Base-by-base conservation (phyloP, 352 stramenopile genomes). In the Phytophthora pini region DNA sequence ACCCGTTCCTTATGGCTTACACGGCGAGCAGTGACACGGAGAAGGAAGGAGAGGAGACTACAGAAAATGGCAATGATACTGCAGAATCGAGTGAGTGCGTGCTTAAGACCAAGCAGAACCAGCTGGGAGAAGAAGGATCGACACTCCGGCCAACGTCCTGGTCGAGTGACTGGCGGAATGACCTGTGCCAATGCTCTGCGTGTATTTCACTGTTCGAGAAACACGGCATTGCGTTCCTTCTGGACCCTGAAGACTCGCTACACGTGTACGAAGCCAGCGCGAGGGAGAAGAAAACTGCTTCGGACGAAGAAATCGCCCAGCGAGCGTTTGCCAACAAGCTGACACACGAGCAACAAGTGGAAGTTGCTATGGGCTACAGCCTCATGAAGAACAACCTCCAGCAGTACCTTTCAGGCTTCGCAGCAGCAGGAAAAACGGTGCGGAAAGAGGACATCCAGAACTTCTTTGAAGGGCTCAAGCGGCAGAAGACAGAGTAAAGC, bases 371-470 rank as follows among this genome's bases (percentile, higher is more conserved):
- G 36, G 84, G 82, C 17, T 90, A 90, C 65, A 82, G 74, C 39
- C 70, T 83, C 72, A 91, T 93, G 82, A 89, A 89, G 32, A 82
- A 69, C 49, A 87, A 81, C 34, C 68, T 93, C 24, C 80, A 91
- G 67, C 66, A 79, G 43, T 93, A 88, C 48, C 72, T 93, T 10
- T 52, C 75, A 17, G 73, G 56, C 15, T 93, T 92, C 68, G 84
- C 84, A 5, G 58, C 79, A 32, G 66, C 68, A 31, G 76, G 74
- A 13, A 89, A 89, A 63, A 92, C 82, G 1, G 80, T 93, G 55
- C 77, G 79, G 24, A 79, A 84, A 12, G 74, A 93, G 51, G 84
- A 93, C 61, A 90, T 92, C 48, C 68, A 87, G 54, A 63, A 55
- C 15, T 92, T 92, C 69, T 92, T 92, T 45, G 50, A 83, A n/a